phyloP scores from a whole-genome alignment of 2,329 filamentous ascomycete genomes.

The Colletotrichum aenigma region DNA sequence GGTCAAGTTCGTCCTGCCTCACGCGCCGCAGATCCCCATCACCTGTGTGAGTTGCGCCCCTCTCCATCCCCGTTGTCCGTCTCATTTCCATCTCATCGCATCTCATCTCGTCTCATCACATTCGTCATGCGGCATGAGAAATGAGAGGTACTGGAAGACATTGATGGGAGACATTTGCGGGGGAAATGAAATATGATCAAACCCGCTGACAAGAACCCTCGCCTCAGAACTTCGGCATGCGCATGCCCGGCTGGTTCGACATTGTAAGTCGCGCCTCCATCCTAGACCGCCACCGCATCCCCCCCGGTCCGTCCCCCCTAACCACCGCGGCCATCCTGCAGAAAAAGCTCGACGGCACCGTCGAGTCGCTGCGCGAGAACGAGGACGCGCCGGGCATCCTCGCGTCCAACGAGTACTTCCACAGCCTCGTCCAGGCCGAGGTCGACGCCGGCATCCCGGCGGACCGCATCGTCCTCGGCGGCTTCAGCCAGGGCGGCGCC shows the following conservation, averaged over 20 bases:
- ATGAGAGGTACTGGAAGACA: neutral
- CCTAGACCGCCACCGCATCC: neutral
- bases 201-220: neutral
- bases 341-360: constrained; percentile 34
- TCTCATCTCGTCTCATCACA: neutral
- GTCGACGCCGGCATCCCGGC: constrained; percentile 81
- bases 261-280: constrained; percentile 55
- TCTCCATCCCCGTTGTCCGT: neutral
- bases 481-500: constrained; percentile 87
- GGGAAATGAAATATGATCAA: neutral
- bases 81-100: neutral
- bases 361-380: constrained; percentile 33
- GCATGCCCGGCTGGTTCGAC: constrained; percentile 90
- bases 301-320: neutral
- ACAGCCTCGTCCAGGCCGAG: constrained; percentile 79
- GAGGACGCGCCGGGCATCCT: constrained; percentile 79
- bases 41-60: constrained; percentile 64
- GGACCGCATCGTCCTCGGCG: constrained; percentile 83
- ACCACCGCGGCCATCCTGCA: neutral
- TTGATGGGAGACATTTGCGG: neutral
- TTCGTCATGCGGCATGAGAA: neutral
- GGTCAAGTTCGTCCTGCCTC: constrained; percentile 92
- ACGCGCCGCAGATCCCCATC: constrained; percentile 86
- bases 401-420: constrained; percentile 75
- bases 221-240: constrained; percentile 71